Evolutionary conservation across 805 yeast species (phyloP).

Genomic region (Hagleromyces aurorensis): DNA sequence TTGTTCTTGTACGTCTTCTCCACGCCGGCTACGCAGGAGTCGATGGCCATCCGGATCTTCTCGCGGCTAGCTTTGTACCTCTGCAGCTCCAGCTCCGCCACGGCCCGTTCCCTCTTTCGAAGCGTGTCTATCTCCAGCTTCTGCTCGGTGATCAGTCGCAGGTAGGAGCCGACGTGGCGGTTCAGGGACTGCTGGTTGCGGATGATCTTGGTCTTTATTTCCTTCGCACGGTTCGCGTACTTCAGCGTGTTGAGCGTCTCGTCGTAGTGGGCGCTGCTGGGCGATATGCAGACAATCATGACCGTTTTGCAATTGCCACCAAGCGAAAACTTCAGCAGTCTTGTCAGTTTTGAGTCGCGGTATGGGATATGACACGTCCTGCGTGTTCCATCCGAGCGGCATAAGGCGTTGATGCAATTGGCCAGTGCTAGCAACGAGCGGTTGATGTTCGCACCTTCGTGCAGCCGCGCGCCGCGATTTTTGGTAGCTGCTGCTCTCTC

Average conservation of each 20-base stretch:
- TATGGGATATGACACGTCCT: slow-evolving; percentile 71
- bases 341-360: slow-evolving; percentile 81
- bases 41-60: slow-evolving; percentile 33
- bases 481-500: slow-evolving; percentile 88
- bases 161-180: slow-evolving; percentile 76
- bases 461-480: slow-evolving; percentile 71
- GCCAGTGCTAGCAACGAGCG: slow-evolving; percentile 83
- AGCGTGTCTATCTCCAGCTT: slow-evolving; percentile 65
- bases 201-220: slow-evolving; percentile 71
- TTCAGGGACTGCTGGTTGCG: slow-evolving; percentile 70
- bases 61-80: slow-evolving; percentile 32
- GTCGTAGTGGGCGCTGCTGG: slow-evolving; percentile 80
- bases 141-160: slow-evolving; percentile 79
- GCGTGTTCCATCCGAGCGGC: slow-evolving; percentile 55
- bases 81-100: slow-evolving; percentile 34
- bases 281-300: slow-evolving; percentile 92
- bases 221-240: slow-evolving; percentile 88
- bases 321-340: slow-evolving; percentile 77
- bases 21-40: slow-evolving; percentile 38
- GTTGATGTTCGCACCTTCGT: slow-evolving; percentile 92
- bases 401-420: slow-evolving; percentile 86
- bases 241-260: slow-evolving; percentile 87
- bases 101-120: slow-evolving; percentile 42
- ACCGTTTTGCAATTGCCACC: slow-evolving; percentile 95
- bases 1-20: slow-evolving; percentile 33